Evolutionary conservation across 352 stramenopile genomes (phyloP), one percentile per base, ranked within the genome.

Genomic region (Phytopythium oedochilum): DNA sequence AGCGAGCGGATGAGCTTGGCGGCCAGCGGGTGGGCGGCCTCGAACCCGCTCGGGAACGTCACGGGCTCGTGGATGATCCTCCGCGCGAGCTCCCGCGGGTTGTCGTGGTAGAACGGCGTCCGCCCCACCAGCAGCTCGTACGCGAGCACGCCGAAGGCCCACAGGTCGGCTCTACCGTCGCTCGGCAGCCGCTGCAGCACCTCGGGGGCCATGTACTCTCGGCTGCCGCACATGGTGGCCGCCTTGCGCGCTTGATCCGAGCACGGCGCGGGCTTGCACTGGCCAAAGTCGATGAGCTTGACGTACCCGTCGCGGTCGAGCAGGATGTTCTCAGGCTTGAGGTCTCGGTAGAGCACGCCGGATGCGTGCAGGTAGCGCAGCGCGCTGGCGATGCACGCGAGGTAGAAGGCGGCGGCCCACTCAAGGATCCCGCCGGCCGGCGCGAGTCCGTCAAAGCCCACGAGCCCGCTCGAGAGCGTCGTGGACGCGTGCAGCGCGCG

Each of bases 311-410:
- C 69, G 8, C 65, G 56, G 66, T 98, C 84, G 23, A 96, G 63
- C 36, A 96, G 75, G 12, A 96, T 58, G 60, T 96, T 97, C 62
- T 97, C 88, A 10, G 90, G 76, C 63, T 97, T 97, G n/a, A 97
- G 64, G 60, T 96, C 89, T 10, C 88, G 84, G 51, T 96, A 96
- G 28, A 96, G 68, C 59, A 90, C 67, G 22, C 66, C 73, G 32
- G 84, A 59, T 6, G 61, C 68, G 56, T 95, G 85, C 20, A 96
- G 63, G 39, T 92, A 93, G 63, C 85, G 69, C 31, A 92, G 62
- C 15, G 76, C 89, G 39, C 75, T 75, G 18, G 87, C 61, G 56
- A 98, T 94, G 59, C 96, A 95, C 3, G 79, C 81, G 8, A 94
- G 68, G 57, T 98, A 98, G 63, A 98, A 98, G 20, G 72, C 68